Conservation (phyloP, 352 stramenopile genomes). For the Peronospora destructor region DNA sequence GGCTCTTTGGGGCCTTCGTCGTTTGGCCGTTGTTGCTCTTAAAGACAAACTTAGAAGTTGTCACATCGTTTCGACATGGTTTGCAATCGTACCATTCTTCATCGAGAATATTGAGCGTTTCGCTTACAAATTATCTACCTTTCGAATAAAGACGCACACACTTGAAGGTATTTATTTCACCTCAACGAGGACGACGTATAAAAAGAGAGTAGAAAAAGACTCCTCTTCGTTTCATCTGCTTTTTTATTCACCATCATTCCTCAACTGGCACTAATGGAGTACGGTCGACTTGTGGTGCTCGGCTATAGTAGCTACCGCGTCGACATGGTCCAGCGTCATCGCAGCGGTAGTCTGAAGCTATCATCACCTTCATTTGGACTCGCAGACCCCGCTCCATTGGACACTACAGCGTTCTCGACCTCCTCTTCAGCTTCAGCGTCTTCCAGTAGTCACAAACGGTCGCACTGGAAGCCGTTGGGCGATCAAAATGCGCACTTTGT, state of each 20-base stretch:
- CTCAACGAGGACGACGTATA: too few species aligned
- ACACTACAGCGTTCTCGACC: neutral
- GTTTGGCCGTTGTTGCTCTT: too few species aligned
- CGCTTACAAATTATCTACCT: too few species aligned
- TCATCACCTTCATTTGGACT: constrained; percentile 33
- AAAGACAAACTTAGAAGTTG: too few species aligned
- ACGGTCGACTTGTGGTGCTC: constrained; percentile 75
- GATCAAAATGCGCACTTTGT: constrained; percentile 69
- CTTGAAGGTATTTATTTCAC: too few species aligned
- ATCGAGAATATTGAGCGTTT: too few species aligned
- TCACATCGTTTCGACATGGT: too few species aligned
- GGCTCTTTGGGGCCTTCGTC: too few species aligned
- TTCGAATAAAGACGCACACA: too few species aligned
- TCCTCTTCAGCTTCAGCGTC: neutral
- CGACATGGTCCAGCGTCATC: constrained; percentile 31
- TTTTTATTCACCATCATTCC: constrained; percentile 3
- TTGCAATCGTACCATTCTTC: too few species aligned
- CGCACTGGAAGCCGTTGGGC: constrained; percentile 63
- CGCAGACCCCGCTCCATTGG: constrained; percentile 11
- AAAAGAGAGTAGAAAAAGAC: too few species aligned
- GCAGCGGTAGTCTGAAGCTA: constrained; percentile 13
- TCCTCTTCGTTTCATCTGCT: constrained; percentile 7
- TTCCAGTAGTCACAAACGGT: constrained; percentile 27
- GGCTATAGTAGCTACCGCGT: constrained; percentile 83
- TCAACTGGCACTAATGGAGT: constrained; percentile 43